A percentile compares a stretch with the other conserved stretches of the same genome.
phyloP scores from a whole-genome alignment of 78 protist genomes.

The Trichosphaerium sp. region DNA sequence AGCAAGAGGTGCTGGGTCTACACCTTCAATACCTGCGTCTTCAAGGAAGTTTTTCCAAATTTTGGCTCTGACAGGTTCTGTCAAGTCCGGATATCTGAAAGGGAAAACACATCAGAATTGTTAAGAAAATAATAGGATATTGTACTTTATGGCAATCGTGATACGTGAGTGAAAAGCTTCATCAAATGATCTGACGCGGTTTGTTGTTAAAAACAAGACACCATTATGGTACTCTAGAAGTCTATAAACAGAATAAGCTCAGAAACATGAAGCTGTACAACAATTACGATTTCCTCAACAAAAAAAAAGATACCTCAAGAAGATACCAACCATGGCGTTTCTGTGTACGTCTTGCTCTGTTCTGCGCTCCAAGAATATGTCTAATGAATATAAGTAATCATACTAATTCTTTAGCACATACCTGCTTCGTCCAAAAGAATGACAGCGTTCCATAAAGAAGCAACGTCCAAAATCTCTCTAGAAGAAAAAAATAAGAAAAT shows the following conservation, averaged over 20 bases:
- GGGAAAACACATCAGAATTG: neutral
- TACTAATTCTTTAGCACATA: conserved; percentile 9
- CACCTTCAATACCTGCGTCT: neutral
- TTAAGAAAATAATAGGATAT: neutral
- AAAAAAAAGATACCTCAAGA: too few species aligned
- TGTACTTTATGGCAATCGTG: neutral
- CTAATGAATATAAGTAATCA: too few species aligned
- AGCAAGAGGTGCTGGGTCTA: neutral
- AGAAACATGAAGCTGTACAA: too few species aligned
- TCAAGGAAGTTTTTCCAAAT: neutral
- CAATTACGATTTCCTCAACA: too few species aligned
- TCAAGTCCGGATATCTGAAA: neutral
- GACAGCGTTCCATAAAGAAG: conserved; percentile 5
- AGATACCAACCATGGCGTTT: conserved; percentile 21
- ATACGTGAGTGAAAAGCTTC: conserved; percentile 28
- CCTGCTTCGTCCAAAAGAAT: conserved; percentile 2
- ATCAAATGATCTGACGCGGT: conserved; percentile 25
- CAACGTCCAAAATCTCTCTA: neutral
- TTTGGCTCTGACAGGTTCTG: neutral
- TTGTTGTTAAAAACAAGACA: conserved; percentile 22
- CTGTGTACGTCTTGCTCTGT: conserved; percentile 4
- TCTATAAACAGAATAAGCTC: too few species aligned
- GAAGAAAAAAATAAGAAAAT: too few species aligned
- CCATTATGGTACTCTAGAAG: conserved; percentile 29
- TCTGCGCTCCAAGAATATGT: conserved; percentile 23